Conservation (phyloP, 257 asterid genomes). For the Jasminum sambac region DNA sequence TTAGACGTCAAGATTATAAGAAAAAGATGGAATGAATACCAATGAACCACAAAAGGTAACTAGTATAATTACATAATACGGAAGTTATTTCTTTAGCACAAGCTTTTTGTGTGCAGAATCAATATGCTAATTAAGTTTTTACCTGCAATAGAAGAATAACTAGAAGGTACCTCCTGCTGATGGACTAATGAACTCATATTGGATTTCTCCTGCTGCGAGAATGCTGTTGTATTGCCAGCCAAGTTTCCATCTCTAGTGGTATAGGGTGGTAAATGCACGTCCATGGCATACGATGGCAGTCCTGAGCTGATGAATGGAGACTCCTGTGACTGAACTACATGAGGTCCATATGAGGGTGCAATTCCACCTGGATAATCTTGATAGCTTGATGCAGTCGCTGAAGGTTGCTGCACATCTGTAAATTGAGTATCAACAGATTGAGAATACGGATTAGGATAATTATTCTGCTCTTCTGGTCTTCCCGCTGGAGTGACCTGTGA, state of each 20-base stretch:
- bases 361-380: constrained; percentile 45
- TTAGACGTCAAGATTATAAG: neutral
- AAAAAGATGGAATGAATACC: neutral
- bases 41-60: neutral
- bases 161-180: constrained; percentile 99
- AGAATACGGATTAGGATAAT: constrained; percentile 48
- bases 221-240: constrained; percentile 53
- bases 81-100: constrained; percentile 39
- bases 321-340: constrained; percentile 45
- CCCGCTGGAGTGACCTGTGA: constrained; percentile 50
- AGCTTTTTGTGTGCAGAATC: constrained; percentile 54
- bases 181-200: constrained; percentile 65
- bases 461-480: constrained; percentile 59
- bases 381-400: constrained; percentile 50
- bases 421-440: constrained; percentile 53
- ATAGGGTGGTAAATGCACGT: constrained; percentile 34
- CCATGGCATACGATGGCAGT: constrained; percentile 49
- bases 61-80: constrained; percentile 26
- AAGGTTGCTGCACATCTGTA: constrained; percentile 37
- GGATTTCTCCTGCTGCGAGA: constrained; percentile 51
- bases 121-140: constrained; percentile 54
- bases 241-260: constrained; percentile 56
- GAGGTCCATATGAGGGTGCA: constrained; percentile 42
- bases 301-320: constrained; percentile 47
- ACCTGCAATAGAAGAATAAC: constrained; percentile 99